These are phyloP conservation scores for Didymella sp. DNA, from an alignment of 2,329 filamentous ascomycete species.

Conservation along the genomic window DNA sequence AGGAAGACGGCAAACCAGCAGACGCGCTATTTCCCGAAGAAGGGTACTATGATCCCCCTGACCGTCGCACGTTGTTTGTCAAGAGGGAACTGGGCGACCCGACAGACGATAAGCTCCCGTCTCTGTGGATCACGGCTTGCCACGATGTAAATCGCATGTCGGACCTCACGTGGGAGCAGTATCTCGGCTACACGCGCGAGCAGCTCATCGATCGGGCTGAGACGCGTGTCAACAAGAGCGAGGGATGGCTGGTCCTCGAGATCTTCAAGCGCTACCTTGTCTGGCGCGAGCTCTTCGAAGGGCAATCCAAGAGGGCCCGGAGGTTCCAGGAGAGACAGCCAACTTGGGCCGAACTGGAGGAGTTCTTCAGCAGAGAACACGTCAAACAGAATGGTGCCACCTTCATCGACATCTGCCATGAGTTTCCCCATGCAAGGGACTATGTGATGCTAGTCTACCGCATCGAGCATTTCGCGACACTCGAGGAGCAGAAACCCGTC, in stretches of 20 bases:
- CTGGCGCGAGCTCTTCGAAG: not conserved
- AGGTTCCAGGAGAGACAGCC: not conserved
- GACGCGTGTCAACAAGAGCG: not conserved
- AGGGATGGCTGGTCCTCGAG: not conserved
- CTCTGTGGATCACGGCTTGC: not conserved
- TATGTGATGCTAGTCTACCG: constrained; percentile 9
- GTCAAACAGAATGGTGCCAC: not conserved
- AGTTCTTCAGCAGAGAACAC: not conserved
- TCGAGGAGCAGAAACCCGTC: not conserved
- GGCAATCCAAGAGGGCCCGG: not conserved
- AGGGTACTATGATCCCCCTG: not conserved
- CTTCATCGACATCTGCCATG: constrained; percentile 9
- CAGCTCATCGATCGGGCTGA: not conserved
- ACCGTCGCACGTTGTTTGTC: constrained; percentile 5
- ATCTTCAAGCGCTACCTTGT: constrained; percentile 6
- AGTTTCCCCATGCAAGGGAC: constrained; percentile 4
- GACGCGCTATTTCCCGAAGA: not conserved
- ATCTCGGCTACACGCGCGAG: not conserved
- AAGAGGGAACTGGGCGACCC: not conserved
- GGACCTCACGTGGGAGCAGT: not conserved
- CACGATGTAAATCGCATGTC: not conserved
- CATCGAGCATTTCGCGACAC: constrained; percentile 4
- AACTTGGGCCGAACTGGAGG: not conserved
- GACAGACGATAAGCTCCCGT: not conserved
- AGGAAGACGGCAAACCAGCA: not conserved